Conservation (phyloP, 2,329 filamentous ascomycete genomes). For the Ophiosphaerella herpotricha region DNA sequence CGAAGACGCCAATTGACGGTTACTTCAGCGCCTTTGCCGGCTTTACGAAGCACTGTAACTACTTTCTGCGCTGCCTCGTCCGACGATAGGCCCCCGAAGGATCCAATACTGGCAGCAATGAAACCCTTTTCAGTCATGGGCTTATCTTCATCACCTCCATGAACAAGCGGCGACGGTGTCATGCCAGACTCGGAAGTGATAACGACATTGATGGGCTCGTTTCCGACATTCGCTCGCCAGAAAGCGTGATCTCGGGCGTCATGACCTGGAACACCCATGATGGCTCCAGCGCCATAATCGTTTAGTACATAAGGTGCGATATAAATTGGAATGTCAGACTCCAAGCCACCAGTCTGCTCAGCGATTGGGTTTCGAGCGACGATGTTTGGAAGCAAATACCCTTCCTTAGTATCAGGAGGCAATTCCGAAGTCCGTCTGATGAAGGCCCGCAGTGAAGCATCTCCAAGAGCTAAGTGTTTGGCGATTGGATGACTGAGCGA, state of each 20-base stretch:
- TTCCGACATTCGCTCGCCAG: conserved; percentile 71
- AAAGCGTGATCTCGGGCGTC: conserved; percentile 79
- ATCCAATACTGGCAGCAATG: conserved; percentile 68
- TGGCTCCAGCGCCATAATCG: conserved; percentile 83
- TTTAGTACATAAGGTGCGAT: conserved; percentile 84
- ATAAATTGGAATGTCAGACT: conserved; percentile 72
- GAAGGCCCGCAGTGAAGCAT: conserved; percentile 69
- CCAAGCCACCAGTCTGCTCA: conserved; percentile 54
- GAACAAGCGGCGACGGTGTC: conserved; percentile 15
- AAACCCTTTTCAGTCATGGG: conserved; percentile 70
- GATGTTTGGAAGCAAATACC: conserved; percentile 65
- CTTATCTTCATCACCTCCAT: conserved; percentile 48
- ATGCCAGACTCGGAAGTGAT: conserved; percentile 18
- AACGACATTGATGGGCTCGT: conserved; percentile 66
- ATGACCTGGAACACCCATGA: conserved; percentile 91
- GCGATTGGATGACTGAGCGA: conserved; percentile 75
- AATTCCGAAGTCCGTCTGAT: conserved; percentile 62
- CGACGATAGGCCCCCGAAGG: conserved; percentile 68
- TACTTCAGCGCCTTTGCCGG: conserved; percentile 62
- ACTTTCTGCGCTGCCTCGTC: conserved; percentile 65
- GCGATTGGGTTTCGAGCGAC: conserved; percentile 49
- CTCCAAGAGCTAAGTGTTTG: conserved; percentile 60
- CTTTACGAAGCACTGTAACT: conserved; percentile 53
- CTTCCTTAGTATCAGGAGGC: conserved; percentile 61
- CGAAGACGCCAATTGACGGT: conserved; percentile 78